Evolutionary conservation across 2,329 filamentous ascomycete species (phyloP).

Genomic region (Colletotrichum melonis): DNA sequence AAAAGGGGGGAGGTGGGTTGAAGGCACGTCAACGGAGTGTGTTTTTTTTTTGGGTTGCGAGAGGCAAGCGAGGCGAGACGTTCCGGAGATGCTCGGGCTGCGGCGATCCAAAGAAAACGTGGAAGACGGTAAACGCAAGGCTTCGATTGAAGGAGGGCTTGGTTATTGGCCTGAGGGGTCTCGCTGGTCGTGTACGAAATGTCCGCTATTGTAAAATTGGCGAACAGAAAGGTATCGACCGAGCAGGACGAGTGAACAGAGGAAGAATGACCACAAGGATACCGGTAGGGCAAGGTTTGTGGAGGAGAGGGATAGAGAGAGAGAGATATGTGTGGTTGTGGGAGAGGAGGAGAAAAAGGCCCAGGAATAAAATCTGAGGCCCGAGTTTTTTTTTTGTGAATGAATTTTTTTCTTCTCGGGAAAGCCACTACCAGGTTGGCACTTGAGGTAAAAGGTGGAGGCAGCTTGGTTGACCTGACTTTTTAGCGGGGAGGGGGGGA

Average conservation of each 20-base stretch:
- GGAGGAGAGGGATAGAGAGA: constrained; percentile 17
- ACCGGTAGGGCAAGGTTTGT: constrained; percentile 21
- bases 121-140: constrained; percentile 34
- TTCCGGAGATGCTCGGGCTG: constrained; percentile 28
- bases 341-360: constrained; percentile 24
- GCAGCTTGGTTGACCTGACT: constrained; percentile 34
- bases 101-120: constrained; percentile 34
- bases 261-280: constrained; percentile 21
- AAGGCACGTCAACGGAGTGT: constrained; percentile 16
- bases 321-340: constrained; percentile 25
- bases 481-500: constrained; percentile 27
- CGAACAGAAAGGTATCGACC: constrained; percentile 1
- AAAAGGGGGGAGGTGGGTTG: constrained; percentile 7
- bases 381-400: constrained; percentile 37
- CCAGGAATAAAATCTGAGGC: constrained; percentile 35
- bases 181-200: constrained; percentile 23
- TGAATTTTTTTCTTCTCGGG: constrained; percentile 36
- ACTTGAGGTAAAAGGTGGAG: constrained; percentile 31
- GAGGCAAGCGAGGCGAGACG: constrained; percentile 20
- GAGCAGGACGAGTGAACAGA: constrained; percentile 15
- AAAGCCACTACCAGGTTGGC: constrained; percentile 35
- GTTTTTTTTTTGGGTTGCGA: neutral
- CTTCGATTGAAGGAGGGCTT: constrained; percentile 33
- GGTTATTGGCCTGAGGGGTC: constrained; percentile 18
- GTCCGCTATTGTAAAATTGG: constrained; percentile 3